Evolutionary conservation across 2,329 filamentous ascomycete species (phyloP).

Genomic region (Fonsecaea pugnacius): DNA sequence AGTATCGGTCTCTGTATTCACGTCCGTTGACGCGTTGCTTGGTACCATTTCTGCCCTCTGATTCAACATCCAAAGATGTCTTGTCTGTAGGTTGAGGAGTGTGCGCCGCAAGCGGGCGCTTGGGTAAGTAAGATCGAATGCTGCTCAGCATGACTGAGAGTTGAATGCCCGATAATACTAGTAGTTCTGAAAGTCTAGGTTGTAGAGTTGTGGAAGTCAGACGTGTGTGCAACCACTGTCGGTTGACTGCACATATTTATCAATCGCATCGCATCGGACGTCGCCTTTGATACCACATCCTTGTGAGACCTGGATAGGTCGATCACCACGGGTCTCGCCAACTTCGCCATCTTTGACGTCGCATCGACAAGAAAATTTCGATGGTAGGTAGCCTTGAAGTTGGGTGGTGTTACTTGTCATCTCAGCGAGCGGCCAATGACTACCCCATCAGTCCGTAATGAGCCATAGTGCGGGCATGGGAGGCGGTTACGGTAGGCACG

Average conservation of each 20-base stretch:
- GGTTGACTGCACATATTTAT: not conserved
- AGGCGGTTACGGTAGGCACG: not conserved
- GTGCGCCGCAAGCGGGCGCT: not conserved
- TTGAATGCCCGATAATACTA: not conserved
- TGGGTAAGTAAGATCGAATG: not conserved
- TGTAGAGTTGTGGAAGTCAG: not conserved
- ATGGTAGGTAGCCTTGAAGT: not conserved
- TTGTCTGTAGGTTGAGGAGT: not conserved
- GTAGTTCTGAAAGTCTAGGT: not conserved
- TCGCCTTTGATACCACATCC: not conserved
- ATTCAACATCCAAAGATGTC: not conserved
- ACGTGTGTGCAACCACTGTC: not conserved
- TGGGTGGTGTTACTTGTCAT: not conserved
- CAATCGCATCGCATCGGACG: not conserved
- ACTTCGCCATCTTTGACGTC: not conserved
- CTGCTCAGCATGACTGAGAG: constrained; percentile 5
- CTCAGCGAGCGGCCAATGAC: not conserved
- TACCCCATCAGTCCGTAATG: not conserved
- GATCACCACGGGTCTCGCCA: not conserved
- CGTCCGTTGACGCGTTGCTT: not conserved
- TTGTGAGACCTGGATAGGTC: not conserved
- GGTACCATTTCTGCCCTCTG: constrained; percentile 7
- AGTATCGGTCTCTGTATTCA: not conserved
- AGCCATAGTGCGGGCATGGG: not conserved
- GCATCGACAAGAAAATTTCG: not conserved